phyloP scores from a whole-genome alignment of 352 stramenopile genomes.

The Pythium rhizo-oryzae region DNA sequence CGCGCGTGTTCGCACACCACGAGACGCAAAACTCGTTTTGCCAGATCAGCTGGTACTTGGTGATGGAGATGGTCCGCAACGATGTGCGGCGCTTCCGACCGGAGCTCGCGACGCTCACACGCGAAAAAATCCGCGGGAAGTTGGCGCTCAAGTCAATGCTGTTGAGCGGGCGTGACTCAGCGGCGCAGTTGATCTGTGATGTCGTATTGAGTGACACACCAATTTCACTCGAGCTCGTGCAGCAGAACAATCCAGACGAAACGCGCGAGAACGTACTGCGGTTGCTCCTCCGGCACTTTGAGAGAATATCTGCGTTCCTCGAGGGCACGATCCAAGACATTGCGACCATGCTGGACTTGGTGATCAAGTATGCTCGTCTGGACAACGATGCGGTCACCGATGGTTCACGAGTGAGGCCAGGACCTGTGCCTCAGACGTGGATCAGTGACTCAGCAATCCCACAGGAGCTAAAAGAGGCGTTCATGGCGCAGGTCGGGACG shows the following conservation, averaged over 20 bases:
- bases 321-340: constrained; percentile 1
- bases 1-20: background rate
- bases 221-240: background rate
- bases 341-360: background rate
- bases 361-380: background rate
- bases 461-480: constrained; percentile 24
- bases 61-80: background rate
- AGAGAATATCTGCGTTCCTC: background rate
- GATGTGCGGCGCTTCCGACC: background rate
- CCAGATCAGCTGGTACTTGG: constrained; percentile 14
- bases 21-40: constrained; percentile 1
- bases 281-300: background rate
- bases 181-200: background rate
- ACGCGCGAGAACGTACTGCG: background rate
- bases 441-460: constrained; percentile 34
- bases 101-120: background rate
- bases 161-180: background rate
- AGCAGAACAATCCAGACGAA: background rate
- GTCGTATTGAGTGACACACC: background rate
- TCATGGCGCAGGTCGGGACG: constrained; percentile 25
- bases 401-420: background rate
- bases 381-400: background rate
- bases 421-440: constrained; percentile 16
- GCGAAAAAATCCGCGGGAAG: background rate
- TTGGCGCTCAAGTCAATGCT: background rate